Conservation (phyloP, 2,329 filamentous ascomycete genomes). For the Colletotrichum eleusines region DNA sequence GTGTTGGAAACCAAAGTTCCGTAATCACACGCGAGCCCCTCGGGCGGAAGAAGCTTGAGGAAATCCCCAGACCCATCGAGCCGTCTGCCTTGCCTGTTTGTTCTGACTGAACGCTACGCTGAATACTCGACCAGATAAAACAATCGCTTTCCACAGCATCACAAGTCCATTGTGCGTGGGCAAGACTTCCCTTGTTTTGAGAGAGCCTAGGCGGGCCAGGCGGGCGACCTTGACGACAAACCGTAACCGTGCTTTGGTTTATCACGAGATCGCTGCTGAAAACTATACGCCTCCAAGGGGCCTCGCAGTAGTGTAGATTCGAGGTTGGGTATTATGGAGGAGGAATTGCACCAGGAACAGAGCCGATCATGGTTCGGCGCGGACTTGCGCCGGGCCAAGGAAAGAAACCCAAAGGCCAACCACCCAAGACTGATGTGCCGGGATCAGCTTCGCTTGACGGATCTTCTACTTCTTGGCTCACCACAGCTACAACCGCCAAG, state of each 20-base stretch:
- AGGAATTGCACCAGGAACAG: neutral
- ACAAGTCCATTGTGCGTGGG: neutral
- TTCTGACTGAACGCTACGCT: constrained; percentile 3
- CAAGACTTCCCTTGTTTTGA: neutral
- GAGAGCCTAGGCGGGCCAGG: constrained; percentile 13
- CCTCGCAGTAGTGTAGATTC: neutral
- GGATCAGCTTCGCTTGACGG: constrained; percentile 38
- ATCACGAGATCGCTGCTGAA: neutral
- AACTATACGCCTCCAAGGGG: neutral
- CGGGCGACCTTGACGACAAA: constrained; percentile 15
- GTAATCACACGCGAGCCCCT: constrained; percentile 15
- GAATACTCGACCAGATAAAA: neutral
- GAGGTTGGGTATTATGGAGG: neutral
- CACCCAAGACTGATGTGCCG: constrained; percentile 3
- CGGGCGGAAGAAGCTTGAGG: constrained; percentile 5
- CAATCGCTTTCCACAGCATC: neutral
- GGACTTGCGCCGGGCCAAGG: too few relatives aligned
- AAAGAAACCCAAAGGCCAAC: neutral
- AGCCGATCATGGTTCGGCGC: neutral
- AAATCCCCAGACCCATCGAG: neutral
- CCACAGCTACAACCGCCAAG: constrained; percentile 24
- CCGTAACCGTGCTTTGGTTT: constrained; percentile 3
- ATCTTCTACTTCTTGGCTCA: constrained; percentile 26
- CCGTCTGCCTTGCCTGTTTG: neutral
- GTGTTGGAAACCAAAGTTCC: constrained; percentile 24